A percentile compares a stretch with the other conserved stretches of the same genome.
These are phyloP conservation scores for Trichoderma sp. DNA, from an alignment of 2,329 filamentous ascomycete genomes.

Conservation along the genomic window DNA sequence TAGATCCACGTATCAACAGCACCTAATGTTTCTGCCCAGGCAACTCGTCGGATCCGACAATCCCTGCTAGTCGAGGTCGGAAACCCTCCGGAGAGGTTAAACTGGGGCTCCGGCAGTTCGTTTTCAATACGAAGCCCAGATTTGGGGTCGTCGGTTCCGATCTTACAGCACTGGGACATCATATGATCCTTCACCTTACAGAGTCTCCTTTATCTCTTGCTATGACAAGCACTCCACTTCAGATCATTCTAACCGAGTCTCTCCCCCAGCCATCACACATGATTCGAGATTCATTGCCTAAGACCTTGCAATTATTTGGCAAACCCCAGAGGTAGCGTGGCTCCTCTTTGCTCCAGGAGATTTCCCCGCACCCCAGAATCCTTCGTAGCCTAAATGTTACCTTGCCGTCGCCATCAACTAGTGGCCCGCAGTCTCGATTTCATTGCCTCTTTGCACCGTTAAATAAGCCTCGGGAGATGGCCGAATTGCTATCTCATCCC, in stretches of 20 bases:
- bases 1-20: neutral
- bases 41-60: neutral
- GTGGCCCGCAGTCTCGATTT: neutral
- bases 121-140: neutral
- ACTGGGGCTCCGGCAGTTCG: too few relatives aligned
- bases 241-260: neutral
- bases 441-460: neutral
- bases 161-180: neutral
- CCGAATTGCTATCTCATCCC: neutral
- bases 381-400: neutral
- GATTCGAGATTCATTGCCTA: neutral
- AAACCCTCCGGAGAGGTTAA: neutral
- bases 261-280: neutral
- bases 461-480: neutral
- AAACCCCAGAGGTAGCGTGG: neutral
- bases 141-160: neutral
- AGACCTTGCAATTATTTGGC: neutral
- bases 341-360: neutral
- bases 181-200: neutral
- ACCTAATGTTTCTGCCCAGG: too few relatives aligned
- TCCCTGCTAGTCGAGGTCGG: neutral
- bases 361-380: neutral
- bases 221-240: neutral
- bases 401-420: neutral
- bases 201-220: neutral